Base-by-base conservation (phyloP, 371 early-diverging fungal genomes). In the Dentiscutata heterogama region DNA sequence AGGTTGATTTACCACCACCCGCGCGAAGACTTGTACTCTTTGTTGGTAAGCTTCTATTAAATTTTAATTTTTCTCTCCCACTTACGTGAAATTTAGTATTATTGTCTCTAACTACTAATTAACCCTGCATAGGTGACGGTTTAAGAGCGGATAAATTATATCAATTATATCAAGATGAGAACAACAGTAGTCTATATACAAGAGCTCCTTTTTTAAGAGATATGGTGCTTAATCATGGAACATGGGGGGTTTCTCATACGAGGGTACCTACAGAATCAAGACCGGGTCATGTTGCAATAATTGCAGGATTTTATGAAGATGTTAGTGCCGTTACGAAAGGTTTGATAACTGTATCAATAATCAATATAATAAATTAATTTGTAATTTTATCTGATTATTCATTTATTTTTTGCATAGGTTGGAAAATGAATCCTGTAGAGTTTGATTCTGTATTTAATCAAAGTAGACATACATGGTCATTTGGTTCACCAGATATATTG, bases 281-380 rank as follows among this genome's bases (percentile, higher is more conserved):
- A n/a, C 99, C 99, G 42, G 98, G 99, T 1, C 99, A 98, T 84
- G 97, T 98, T 4, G 98, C 99, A 29, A 91, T 97, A 51, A 97
- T 98, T 86, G 97, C 97, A 46, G 99, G 99, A 1, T 96, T 98
- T 84, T 97, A 97, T 87, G 99, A 98, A 85, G 99, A 98, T 88
- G 97, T 97, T 51, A 96, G 96, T 86, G 98, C 99, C 13, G 98
- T 98, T 4, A 97, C 97, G 18, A 97, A 96, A 86, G 98, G 93
- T 92, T 84, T 74, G 8, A 61, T 61, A 22, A 61, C 8, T 25
- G n/a, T 61, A n/a, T 8, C 7, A 22, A 77, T 64, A 77, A 46
- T 31, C 35, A 77, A 78, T 13, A 39, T 18, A n/a, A 67, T 22
- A 46, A 18, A 39, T 35, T n/a, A 58, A 31, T 29, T 22, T 74